Conservation (phyloP, 495 filamentous ascomycete genomes). For the Peziza echinospora region DNA sequence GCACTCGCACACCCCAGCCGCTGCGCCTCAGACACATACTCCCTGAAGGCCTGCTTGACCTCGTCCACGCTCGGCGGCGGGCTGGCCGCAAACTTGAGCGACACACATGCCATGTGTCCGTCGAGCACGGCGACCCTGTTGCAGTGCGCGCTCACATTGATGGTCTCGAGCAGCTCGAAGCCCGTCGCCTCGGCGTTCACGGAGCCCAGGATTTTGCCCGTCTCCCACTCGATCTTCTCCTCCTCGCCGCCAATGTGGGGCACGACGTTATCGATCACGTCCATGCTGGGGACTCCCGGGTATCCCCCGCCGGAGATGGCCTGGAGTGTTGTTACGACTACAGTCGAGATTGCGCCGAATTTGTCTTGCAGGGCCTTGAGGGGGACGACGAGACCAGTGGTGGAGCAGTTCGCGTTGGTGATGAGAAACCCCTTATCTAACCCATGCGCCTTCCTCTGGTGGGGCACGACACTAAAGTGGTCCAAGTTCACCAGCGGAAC, state of each 20-base stretch:
- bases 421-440: conserved; percentile 61
- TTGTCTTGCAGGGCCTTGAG: conserved; percentile 58
- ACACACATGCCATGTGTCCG: conserved; percentile 67
- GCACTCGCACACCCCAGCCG: conserved; percentile 55
- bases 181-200: conserved; percentile 42
- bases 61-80: conserved; percentile 39
- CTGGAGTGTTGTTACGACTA: conserved; percentile 72
- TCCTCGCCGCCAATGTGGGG: conserved; percentile 76
- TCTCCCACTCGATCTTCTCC: conserved; percentile 70
- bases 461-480: conserved; percentile 57
- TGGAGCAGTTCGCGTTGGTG: conserved; percentile 81
- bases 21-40: conserved; percentile 56
- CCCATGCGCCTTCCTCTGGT: conserved; percentile 44
- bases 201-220: conserved; percentile 59
- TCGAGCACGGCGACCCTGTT: conserved; percentile 68
- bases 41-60: conserved; percentile 44
- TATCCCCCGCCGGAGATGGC: conserved; percentile 76
- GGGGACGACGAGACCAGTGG: conserved; percentile 75
- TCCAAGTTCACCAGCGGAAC: conserved; percentile 65
- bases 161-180: conserved; percentile 38
- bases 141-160: conserved; percentile 57
- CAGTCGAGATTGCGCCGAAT: conserved; percentile 51
- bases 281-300: conserved; percentile 57
- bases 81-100: conserved; percentile 42
- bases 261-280: conserved; percentile 61